Conservation (phyloP, 2,329 filamentous ascomycete species). For the Metarhizium anisopliae region DNA sequence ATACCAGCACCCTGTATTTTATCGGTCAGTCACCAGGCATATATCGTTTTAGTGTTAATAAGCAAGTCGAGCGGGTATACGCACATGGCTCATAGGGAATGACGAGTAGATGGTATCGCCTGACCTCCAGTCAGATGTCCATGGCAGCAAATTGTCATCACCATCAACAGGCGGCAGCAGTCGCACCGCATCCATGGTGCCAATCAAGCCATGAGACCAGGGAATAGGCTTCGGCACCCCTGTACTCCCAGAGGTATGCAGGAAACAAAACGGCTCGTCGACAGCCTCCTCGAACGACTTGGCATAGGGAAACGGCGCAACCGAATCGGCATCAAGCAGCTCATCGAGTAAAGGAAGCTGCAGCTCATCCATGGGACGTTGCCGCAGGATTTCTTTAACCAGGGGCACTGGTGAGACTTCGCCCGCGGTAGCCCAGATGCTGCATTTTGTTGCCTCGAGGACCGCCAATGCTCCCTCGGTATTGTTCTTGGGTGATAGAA, state of each 20-base stretch:
- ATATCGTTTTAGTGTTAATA: background rate
- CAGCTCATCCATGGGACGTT: constrained; percentile 18
- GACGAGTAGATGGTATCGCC: constrained; percentile 24
- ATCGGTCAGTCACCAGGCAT: background rate
- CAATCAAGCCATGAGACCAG: constrained; percentile 22
- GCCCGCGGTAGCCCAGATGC: constrained; percentile 18
- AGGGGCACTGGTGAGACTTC: constrained; percentile 10
- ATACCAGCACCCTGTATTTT: constrained; percentile 27
- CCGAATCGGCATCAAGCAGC: constrained; percentile 13
- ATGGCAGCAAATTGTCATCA: constrained; percentile 16
- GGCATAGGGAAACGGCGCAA: constrained; percentile 17
- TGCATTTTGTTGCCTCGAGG: constrained; percentile 21
- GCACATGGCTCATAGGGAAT: constrained; percentile 27
- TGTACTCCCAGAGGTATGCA: constrained; percentile 34
- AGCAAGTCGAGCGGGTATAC: constrained; percentile 4
- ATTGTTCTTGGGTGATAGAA: constrained; percentile 26
- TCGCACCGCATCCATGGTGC: constrained; percentile 27
- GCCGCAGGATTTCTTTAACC: constrained; percentile 11
- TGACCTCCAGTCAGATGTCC: constrained; percentile 18
- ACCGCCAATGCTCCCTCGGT: constrained; percentile 22
- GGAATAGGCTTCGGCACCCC: constrained; percentile 32
- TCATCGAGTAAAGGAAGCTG: constrained; percentile 18
- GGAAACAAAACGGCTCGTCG: constrained; percentile 25
- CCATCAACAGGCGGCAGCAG: constrained; percentile 23
- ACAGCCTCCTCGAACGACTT: constrained; percentile 23